Base-by-base conservation (phyloP, 768 basidiomycete species). In the Auriscalpium vulgare region DNA sequence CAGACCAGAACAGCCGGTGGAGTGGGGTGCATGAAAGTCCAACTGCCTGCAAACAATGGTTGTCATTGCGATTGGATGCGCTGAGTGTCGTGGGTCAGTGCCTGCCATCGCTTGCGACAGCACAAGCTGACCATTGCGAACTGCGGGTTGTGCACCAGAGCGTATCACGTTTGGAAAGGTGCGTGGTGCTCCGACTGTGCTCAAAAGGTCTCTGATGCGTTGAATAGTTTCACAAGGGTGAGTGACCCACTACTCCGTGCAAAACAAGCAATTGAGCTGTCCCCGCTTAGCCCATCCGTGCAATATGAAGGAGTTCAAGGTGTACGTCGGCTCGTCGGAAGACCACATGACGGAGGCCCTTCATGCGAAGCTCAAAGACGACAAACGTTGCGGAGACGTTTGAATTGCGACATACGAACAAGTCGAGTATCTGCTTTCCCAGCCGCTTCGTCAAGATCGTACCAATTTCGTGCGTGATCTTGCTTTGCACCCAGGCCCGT, bases 251-350 rank as follows among this genome's bases (percentile, higher is more conserved):
- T 51, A 51, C 37, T 34, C 38, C 44, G 37, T 57, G 56, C 47
- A 13, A 35, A 19, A 44, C 19, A 37, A 47, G 56, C 51, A 50
- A 63, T 62, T n/a, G 17, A 45, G 11, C 57, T 29, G 14, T 56
- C n/a, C 5, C 29, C 29, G 29, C 29, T 2, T 57, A 91, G 88
- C 78, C 17, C 88, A 91, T 68, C 87, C 88, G 36, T 91, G 90
- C 65, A 90, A 90, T 63, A 84, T 88, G 83, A 88, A 88, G 65
- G 87, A 90, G 55, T 87, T 91, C 74, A 85, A 84, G 66, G 65
- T 91, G 10, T 83, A 79, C 56, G 79, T 84, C 17, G 90, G 88
- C 7, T 69, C 78, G 40, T 75, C 78, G 21, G 76, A 80, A 57
- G 83, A 88, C 61, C 78, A 80, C 63, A 79, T 91, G 80, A 79